Base-by-base conservation (phyloP, 208 protist genomes). In the Leptomonas pyrrhocoris region DNA sequence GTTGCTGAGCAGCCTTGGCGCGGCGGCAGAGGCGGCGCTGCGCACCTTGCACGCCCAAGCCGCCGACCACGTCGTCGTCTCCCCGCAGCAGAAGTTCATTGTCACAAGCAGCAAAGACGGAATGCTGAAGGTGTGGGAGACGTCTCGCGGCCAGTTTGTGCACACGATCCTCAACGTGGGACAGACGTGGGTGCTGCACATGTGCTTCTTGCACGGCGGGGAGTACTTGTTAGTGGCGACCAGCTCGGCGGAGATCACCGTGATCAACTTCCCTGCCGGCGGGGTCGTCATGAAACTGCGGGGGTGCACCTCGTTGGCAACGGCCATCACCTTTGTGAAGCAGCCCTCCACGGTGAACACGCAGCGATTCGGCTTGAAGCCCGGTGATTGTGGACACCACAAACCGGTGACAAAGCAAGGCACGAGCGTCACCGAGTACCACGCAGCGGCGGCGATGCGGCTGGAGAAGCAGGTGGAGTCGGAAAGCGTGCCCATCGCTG, bases 51-150 rank as follows among this genome's bases (percentile, higher is more conserved):
- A 95, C 66, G 43, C 61, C 21, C 72, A 89, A 62, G 73, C 85
- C 9, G 80, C 88, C 43, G 90, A 95, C 65, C 76, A 85, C 60
- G 73, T 91, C 38, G 30, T 92, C 31, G 74, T 86, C 28, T 75
- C 84, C 11, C 69, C 77, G 9, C 48, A 63, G 30, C 74, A 81
- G 42, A 62, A 63, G 13, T 81, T 68, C 64, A 71, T 90, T 27
- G 77, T 92, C 50, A 93, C 90, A 16, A 78, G 74, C 56, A 91
- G 85, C 74, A 92, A 92, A 61, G 91, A 94, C 66, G 85, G 88
- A 34, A 61, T 94, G 34, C 76, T 96, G 43, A 96, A 96, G 61
- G 56, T 87, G 46, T 96, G 91, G 91, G 80, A 91, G 43, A 70
- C 66, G 19, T 58, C 36, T 2, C 78, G 74, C n/a, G 88, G 88